Conservation (phyloP, 495 filamentous ascomycete genomes). For the Penicillium nucicola region DNA sequence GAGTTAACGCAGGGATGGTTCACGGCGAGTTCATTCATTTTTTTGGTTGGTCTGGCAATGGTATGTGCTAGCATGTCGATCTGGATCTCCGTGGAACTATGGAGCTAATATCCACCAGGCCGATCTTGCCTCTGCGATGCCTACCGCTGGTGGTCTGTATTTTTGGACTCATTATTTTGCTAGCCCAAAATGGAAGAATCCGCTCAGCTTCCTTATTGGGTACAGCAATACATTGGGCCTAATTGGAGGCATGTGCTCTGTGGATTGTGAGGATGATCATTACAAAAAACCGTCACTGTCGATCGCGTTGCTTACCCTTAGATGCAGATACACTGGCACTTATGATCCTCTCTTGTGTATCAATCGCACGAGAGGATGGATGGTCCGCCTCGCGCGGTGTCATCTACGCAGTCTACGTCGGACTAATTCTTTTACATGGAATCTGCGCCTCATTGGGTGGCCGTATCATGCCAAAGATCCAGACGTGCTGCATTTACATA, state of each 20-base stretch:
- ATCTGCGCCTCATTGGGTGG: conserved; percentile 48
- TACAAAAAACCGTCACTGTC: neutral
- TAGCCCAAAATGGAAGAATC: conserved; percentile 53
- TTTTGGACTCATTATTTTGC: conserved; percentile 73
- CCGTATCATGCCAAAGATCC: conserved; percentile 62
- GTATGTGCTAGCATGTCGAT: conserved; percentile 18
- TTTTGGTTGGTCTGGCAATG: conserved; percentile 66
- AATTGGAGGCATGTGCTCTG: conserved; percentile 59
- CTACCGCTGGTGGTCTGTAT: conserved; percentile 64
- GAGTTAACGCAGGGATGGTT: conserved; percentile 51
- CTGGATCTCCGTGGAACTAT: neutral
- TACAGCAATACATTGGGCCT: conserved; percentile 70
- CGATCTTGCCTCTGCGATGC: conserved; percentile 66
- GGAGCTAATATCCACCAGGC: conserved; percentile 32
- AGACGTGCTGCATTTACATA: conserved; percentile 58
- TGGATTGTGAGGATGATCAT: conserved; percentile 44
- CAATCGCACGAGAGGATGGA: conserved; percentile 57
- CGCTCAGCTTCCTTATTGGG: conserved; percentile 64
- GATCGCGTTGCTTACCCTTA: neutral
- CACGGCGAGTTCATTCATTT: conserved; percentile 59
- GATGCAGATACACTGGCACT: conserved; percentile 44
- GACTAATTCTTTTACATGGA: conserved; percentile 55
- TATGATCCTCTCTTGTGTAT: conserved; percentile 53
- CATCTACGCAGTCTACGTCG: conserved; percentile 61
- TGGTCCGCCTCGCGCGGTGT: conserved; percentile 59